These are phyloP conservation scores for Talaromyces sp. DNA, from an alignment of 2,329 filamentous ascomycete species.

Conservation along the genomic window DNA sequence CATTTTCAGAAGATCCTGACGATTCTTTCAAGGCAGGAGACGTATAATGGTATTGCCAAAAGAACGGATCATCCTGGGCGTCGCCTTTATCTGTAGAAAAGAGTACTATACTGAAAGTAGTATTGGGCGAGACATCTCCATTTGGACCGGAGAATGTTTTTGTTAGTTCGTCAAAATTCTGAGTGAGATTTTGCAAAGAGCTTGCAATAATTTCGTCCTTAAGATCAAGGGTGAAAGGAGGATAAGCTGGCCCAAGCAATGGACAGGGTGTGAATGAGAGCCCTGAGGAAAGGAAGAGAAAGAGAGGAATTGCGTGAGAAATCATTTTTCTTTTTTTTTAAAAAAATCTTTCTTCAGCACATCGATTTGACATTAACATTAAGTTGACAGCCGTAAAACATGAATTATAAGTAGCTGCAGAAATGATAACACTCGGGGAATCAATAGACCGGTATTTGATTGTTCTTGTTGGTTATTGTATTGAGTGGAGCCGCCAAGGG, in stretches of 20 bases:
- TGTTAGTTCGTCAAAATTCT: background rate
- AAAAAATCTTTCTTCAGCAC: background rate
- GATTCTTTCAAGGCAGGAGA: background rate
- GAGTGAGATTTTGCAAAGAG: background rate
- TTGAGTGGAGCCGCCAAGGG: too few species aligned
- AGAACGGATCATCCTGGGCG: background rate
- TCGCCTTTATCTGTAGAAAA: background rate
- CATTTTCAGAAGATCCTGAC: background rate
- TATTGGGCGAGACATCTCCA: background rate
- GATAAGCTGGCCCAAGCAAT: background rate
- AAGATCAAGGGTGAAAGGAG: background rate
- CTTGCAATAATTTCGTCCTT: background rate
- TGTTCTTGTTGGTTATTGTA: too few species aligned
- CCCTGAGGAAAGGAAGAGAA: background rate
- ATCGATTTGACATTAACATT: background rate
- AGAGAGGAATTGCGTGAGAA: background rate
- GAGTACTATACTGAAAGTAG: background rate
- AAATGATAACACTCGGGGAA: background rate
- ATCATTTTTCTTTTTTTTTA: background rate
- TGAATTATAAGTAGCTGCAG: background rate
- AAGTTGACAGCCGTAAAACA: background rate
- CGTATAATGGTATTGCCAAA: background rate
- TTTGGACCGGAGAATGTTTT: background rate
- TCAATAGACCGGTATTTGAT: background rate
- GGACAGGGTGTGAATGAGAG: slow-evolving; percentile 1